A percentile compares a stretch with the other conserved stretches of the same genome.
phyloP scores from a whole-genome alignment of 2,329 filamentous ascomycete species.

The Curvularia sp. region DNA sequence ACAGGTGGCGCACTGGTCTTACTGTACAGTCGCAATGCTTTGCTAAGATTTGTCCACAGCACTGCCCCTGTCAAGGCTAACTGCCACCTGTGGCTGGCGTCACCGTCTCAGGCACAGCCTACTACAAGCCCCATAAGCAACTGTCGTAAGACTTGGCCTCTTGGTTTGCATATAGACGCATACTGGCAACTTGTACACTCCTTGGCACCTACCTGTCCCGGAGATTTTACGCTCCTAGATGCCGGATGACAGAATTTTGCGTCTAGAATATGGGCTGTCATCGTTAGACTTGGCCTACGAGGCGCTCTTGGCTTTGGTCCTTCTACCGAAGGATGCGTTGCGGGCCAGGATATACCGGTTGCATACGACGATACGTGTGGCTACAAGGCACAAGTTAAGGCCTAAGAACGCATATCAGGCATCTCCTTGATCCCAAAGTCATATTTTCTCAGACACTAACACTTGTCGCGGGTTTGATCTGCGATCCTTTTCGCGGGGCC shows the following conservation, averaged over 20 bases:
- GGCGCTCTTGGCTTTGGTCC: neutral
- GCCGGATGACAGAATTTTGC: neutral
- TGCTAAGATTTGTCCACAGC: neutral
- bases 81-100: constrained; percentile 3
- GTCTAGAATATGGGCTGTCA: neutral
- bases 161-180: constrained; percentile 24
- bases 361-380: neutral
- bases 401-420: constrained; percentile 14
- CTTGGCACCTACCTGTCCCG: constrained; percentile 21
- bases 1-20: neutral
- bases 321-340: neutral
- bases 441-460: constrained; percentile 7
- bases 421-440: neutral
- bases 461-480: constrained; percentile 4
- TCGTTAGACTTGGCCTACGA: neutral
- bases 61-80: neutral
- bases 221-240: neutral
- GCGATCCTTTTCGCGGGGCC: neutral
- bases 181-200: neutral
- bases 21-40: neutral
- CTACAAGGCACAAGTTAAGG: constrained; percentile 17
- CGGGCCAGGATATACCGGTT: neutral
- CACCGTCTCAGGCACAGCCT: constrained; percentile 8
- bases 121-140: constrained; percentile 27
- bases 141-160: constrained; percentile 33